Evolutionary conservation across 768 basidiomycete genomes (phyloP), one percentile per base, ranked within the genome.

Genomic region (Mycena vitilis): DNA sequence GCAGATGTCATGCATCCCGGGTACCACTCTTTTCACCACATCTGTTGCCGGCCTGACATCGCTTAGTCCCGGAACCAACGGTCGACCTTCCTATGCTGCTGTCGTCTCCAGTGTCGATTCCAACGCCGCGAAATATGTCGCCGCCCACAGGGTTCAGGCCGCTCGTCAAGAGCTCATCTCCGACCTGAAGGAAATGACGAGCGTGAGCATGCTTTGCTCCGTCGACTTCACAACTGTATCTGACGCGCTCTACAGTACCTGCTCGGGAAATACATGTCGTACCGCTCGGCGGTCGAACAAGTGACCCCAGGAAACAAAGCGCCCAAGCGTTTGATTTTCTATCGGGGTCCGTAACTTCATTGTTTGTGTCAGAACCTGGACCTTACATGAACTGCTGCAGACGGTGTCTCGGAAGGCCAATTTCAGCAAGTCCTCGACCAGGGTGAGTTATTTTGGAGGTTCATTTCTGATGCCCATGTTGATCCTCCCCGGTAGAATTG

Each of bases 101-200:
- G 80, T 95, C 1, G 94, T 95, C 15, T 92, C 87, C 20, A 95
- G 90, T 66, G 88, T 95, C 15, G 94, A 95, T 75, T 86, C 87
- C 0, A 85, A 89, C 64, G 87, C 86, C 0, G 90, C 91, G 0
- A 93, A 93, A 76, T 95, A 95, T 11, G 84, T 90, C 3, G 85
- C 87, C 0, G 87, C 86, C 0, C 88, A 88, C 53, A 86, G 88
- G 69, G 55, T 90, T 54, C 87, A 86, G 74, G 78, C 77, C 0
- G 89, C 91, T 15, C 83, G 91, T 0, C 86, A 87, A 71, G 94
- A 95, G 73, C 92, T 95, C 73, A 95, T 95, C 38, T 87, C 87
- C n/a, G 92, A 92, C 45, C 74, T 95, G 30, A 79, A 86, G 52
- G 79, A 78, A 0, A 95, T 95, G 93, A 82, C 85, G 55, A 83